Evolutionary conservation across 2,329 filamentous ascomycete species (phyloP).

Genomic region (Colletotrichum tamarilloi): DNA sequence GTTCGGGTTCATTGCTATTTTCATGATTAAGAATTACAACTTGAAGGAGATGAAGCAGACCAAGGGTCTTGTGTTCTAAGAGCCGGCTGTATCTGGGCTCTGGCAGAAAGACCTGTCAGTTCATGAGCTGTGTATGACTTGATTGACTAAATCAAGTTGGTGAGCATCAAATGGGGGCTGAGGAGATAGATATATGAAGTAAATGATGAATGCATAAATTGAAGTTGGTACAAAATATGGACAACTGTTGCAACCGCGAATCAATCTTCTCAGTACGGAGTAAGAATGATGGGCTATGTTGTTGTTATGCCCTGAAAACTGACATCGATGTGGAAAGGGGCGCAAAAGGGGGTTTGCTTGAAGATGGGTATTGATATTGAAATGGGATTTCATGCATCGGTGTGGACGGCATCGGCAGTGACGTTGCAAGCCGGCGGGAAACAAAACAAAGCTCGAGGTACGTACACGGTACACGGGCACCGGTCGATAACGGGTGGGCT

Average conservation of each 20-base stretch:
- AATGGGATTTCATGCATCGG: background rate
- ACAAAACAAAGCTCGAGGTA: background rate
- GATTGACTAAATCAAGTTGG: background rate
- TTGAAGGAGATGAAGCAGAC: slow-evolving; percentile 59
- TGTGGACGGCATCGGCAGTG: background rate
- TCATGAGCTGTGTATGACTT: background rate
- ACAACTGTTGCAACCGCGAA: background rate
- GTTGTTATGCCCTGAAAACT: background rate
- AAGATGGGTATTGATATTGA: background rate
- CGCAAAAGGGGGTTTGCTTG: background rate
- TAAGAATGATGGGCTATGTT: background rate
- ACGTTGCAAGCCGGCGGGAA: background rate
- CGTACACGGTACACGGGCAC: too few relatives aligned
- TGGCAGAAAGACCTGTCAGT: background rate
- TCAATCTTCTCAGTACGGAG: background rate
- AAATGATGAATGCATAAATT: background rate
- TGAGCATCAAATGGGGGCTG: background rate
- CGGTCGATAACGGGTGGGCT: background rate
- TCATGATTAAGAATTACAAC: slow-evolving; percentile 60
- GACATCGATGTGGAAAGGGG: background rate
- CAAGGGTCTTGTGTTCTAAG: slow-evolving; percentile 62
- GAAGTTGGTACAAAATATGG: background rate
- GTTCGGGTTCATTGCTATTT: slow-evolving; percentile 46
- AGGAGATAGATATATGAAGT: background rate
- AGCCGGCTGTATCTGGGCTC: background rate